Evolutionary conservation across 148 eudicot genomes (phyloP).

Genomic region (Chenopodium berlandieri): DNA sequence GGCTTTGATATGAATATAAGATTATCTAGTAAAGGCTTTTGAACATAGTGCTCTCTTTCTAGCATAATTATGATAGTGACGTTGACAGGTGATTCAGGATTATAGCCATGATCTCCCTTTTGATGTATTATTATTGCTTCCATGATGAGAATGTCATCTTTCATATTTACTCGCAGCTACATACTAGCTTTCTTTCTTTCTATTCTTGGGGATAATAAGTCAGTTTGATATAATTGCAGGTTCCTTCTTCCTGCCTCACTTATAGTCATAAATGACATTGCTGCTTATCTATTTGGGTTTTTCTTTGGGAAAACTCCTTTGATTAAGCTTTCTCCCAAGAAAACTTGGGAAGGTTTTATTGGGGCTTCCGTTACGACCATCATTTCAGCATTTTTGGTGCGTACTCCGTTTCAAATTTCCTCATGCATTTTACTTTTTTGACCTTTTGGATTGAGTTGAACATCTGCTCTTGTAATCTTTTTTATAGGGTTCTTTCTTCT

Average conservation of each 20-base stretch:
- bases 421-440: not conserved
- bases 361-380: conserved; percentile 90
- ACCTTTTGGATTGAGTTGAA: conserved; percentile 2
- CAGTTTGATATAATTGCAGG: conserved; percentile 48
- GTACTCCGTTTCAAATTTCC: conserved; percentile 15
- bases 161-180: not conserved
- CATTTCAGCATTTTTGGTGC: conserved; percentile 84
- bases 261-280: conserved; percentile 91
- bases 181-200: not conserved
- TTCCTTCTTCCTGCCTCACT: conserved; percentile 99
- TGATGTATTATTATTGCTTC: not conserved
- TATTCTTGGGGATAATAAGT: not conserved
- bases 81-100: not conserved
- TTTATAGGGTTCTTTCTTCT: no score
- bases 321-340: conserved; percentile 94
- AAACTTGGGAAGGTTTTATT: conserved; percentile 98
- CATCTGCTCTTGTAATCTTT: not conserved
- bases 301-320: conserved; percentile 96
- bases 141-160: not conserved
- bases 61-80: not conserved
- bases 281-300: conserved; percentile 91
- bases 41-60: not conserved
- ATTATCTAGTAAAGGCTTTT: not conserved
- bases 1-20: not conserved
- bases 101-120: not conserved